Percentiles rank a stretch among this genome's conserved stretches.
Conservation (phyloP, 164 flowering plant species). For the Protea cynaroides region DNA sequence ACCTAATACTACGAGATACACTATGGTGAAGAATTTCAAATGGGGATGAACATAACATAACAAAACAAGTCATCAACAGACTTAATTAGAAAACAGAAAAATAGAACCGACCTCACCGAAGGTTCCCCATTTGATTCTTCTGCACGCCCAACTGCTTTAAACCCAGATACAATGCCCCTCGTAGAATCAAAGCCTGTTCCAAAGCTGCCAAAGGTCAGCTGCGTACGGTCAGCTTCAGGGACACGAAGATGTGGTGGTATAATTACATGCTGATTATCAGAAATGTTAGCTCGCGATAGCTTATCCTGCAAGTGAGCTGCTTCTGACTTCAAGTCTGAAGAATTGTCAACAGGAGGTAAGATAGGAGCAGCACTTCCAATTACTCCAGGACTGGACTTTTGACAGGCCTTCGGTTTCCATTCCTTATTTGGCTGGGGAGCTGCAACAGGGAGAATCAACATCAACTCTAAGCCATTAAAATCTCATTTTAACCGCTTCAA, state of each 20-base stretch:
- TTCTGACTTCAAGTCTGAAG: conserved; percentile 31
- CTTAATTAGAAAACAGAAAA: background rate
- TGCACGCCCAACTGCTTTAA: conserved; percentile 21
- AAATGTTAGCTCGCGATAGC: conserved; percentile 35
- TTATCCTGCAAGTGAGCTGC: conserved; percentile 45
- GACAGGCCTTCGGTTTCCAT: conserved; percentile 89
- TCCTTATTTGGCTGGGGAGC: conserved; percentile 62
- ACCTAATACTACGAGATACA: background rate
- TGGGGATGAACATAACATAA: too few relatives aligned
- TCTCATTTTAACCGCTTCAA: too few relatives aligned
- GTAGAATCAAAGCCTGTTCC: conserved; percentile 50
- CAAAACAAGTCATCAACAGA: too few relatives aligned
- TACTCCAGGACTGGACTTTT: conserved; percentile 53
- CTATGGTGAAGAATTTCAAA: background rate
- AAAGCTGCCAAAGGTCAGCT: conserved; percentile 84
- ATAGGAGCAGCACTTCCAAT: conserved; percentile 43
- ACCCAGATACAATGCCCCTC: conserved; percentile 24
- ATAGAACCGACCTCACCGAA: conserved; percentile 46
- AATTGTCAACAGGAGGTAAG: conserved; percentile 36
- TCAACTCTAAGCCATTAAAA: background rate
- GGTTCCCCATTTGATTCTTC: conserved; percentile 41
- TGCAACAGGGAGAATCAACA: conserved; percentile 22
- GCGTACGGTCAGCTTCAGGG: conserved; percentile 63
- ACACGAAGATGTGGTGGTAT: conserved; percentile 88
- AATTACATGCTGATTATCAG: conserved; percentile 72